phyloP scores from a whole-genome alignment of 495 filamentous ascomycete genomes.

The Neurospora sp. region DNA sequence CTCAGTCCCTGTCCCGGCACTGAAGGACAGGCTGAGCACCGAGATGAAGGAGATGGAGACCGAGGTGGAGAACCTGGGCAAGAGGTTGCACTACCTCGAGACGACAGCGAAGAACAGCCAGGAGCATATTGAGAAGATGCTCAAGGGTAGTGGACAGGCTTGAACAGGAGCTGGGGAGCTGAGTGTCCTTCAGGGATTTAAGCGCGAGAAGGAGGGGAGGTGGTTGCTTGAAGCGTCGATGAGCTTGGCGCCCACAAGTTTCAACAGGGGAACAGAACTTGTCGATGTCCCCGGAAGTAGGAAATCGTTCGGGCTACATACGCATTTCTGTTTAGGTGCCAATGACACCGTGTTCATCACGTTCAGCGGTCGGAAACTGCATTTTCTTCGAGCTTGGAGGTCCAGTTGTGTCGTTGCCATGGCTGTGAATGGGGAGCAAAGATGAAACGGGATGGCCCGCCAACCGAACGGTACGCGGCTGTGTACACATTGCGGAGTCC shows the following conservation, averaged over 20 bases:
- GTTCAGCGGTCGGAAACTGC: not conserved
- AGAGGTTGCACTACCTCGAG: conserved; percentile 90
- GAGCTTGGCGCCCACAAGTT: not conserved
- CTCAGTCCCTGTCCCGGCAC: conserved; percentile 54
- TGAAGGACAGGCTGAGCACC: conserved; percentile 66
- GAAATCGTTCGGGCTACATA: not conserved
- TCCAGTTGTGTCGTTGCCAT: not conserved
- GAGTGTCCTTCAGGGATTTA: not conserved
- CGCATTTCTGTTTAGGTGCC: not conserved
- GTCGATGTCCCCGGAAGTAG: not conserved
- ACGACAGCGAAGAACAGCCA: conserved; percentile 89
- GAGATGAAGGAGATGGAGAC: conserved; percentile 66
- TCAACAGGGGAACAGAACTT: not conserved
- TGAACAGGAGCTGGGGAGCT: not conserved
- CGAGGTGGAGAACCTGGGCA: conserved; percentile 70
- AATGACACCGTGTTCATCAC: not conserved
- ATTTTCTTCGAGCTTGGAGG: not conserved
- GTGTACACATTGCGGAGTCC: not conserved
- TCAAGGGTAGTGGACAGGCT: conserved; percentile 26
- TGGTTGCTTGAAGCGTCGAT: not conserved
- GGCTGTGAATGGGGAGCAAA: not conserved
- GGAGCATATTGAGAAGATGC: conserved; percentile 79
- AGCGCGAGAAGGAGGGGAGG: not conserved
- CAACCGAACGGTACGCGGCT: not conserved
- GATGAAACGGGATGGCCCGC: conserved; percentile 6